Conservation (phyloP, 2,329 filamentous ascomycete species). For the Dendrostoma leiphaemia region DNA sequence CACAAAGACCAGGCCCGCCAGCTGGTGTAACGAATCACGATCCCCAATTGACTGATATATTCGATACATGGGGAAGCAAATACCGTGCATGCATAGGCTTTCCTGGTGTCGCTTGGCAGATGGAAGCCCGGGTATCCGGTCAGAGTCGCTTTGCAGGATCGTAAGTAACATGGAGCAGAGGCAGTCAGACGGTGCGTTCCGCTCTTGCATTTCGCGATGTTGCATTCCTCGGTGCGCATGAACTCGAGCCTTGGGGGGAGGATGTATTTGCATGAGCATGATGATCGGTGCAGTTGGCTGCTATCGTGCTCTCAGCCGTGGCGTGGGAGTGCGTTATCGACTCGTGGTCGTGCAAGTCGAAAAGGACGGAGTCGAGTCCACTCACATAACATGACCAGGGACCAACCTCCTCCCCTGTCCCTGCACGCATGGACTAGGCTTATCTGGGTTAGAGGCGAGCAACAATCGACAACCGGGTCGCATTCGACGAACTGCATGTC, state of each 20-base stretch:
- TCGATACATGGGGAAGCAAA: not conserved
- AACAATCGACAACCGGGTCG: not conserved
- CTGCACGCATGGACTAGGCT: conserved; percentile 2
- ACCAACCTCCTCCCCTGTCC: too few species aligned
- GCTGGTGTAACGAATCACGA: too few species aligned
- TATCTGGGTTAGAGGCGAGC: not conserved
- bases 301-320: too few species aligned
- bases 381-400: too few species aligned
- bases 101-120: too few species aligned
- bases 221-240: not conserved
- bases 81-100: not conserved
- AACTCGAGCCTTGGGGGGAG: not conserved
- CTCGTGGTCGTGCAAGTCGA: too few species aligned
- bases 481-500: conserved; percentile 1
- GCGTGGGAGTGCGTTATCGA: too few species aligned
- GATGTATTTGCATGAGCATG: too few species aligned
- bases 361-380: too few species aligned
- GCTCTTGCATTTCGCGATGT: not conserved
- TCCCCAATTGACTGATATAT: too few species aligned
- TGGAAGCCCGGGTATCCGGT: conserved; percentile 4
- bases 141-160: conserved; percentile 7
- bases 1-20: not conserved
- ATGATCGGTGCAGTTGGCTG: too few species aligned
- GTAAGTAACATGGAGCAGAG: too few species aligned
- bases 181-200: conserved; percentile 3